Conservation (phyloP, 2,329 filamentous ascomycete species). For the Aspergillus calidoustus region DNA sequence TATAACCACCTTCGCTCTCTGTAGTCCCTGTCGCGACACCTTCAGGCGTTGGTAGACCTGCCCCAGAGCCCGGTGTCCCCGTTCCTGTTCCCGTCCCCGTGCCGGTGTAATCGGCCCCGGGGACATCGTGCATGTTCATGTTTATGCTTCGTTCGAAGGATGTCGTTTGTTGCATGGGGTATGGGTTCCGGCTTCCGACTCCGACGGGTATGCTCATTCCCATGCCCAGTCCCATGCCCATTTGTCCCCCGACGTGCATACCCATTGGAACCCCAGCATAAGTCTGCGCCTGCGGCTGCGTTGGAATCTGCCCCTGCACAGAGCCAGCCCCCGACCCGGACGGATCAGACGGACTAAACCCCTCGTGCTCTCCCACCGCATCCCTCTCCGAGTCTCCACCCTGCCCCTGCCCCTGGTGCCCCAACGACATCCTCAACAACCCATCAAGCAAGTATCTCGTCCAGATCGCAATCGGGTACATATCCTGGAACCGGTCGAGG, state of each 20-base stretch:
- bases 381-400: not conserved
- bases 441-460: not conserved
- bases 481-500: conserved; percentile 2
- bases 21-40: not conserved
- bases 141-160: not conserved
- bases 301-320: not conserved
- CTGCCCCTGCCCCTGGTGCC: not conserved
- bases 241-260: not conserved
- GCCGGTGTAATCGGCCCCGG: not conserved
- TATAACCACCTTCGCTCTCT: not conserved
- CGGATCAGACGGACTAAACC: not conserved
- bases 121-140: not conserved
- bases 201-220: not conserved
- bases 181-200: not conserved
- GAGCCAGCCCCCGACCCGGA: no score
- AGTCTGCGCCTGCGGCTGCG: not conserved
- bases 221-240: not conserved
- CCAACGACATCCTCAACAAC: not conserved
- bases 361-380: not conserved
- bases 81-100: not conserved
- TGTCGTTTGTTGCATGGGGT: not conserved
- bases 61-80: not conserved
- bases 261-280: not conserved
- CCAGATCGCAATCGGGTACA: conserved; percentile 1
- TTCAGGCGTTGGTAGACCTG: not conserved